Base-by-base conservation (phyloP, 1,139 yeast species). In the Yamadazyma kanchanaburiensis region DNA sequence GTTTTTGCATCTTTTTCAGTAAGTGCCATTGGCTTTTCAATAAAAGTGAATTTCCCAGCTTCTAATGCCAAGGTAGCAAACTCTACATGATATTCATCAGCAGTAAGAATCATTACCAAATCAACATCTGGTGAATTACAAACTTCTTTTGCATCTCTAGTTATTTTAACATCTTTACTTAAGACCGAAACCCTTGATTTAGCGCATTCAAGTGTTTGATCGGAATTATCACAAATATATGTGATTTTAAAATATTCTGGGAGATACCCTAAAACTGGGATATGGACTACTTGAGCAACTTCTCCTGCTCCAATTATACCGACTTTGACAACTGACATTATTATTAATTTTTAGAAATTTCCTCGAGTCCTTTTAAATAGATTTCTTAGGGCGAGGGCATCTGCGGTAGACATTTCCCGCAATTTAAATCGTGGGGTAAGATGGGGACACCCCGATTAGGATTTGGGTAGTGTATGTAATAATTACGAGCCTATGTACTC, bases 201-300 rank as follows among this genome's bases (percentile, higher is more conserved):
- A 6, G 23, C 28, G 11, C 17, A 25, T 12, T 6, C 28, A 25
- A 25, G 6, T 5, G 28, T n/a, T 10, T 25, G 17, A 5, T 25
- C 14, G 17, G 28, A 25, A 15, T 18, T 20, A 12, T 25, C 28
- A 18, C 23, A 25, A 12, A 25, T 17, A 13, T 25, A 25, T 5
- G 28, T 25, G 12, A 25, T 25, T 15, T 25, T 12, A 15, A 12
- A 25, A 5, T 6, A 6, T 5, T 25, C 28, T 11, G 9, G 6
- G 12, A 25, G n/a, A 14, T 18, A 25, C 5, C 28, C 28, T 10
- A 25, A 25, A 9, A 15, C 13, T 10, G 28, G 28, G 15, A 25
- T 25, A 12, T 25, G 28, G 10, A 25, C 24, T 5, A 25, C 28
- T 20, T 25, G 28, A 11, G 28, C 23, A 12, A 25, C 28, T 25